Evolutionary conservation across 495 filamentous ascomycete species (phyloP), one percentile per base, ranked within the genome.

Genomic region (Delitschia confertaspora): DNA sequence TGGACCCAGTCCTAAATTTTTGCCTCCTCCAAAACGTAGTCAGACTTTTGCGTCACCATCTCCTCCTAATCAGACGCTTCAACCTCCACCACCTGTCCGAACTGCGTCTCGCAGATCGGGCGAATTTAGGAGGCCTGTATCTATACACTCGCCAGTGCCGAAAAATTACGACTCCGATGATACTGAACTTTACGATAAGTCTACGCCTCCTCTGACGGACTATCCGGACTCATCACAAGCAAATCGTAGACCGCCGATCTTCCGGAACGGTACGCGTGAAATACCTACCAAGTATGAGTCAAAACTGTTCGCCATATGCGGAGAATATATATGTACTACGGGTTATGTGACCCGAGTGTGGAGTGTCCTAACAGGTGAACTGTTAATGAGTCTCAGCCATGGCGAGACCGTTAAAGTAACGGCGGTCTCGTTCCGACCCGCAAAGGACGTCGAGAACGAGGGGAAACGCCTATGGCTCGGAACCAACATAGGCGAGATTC

Each of bases 401-500:
- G 75, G 76, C 6, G 91, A 98, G 52, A 75, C 72, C 7, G 70
- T 83, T 38, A 89, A 82, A 57, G 78, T 82, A 23, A 77, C 85
- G 11, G 78, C 89, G 11, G 61, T 95, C 1, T 72, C 80, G 3
- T 98, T 98, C 62, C 93, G 89, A 61, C 85, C 89, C 6, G 76
- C 80, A 0, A 62, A 65, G 17, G 74, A 76, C 33, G 68, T 86
- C 5, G 75, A 82, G 44, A 80, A 88, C 32, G 89, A 95, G 61
- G 88, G 88, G 8, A 68, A 71, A 33, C 73, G 79, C 10, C 48
- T 98, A n/a, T 98, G 91, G 91, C 71, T 98, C 11, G 91, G 91
- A 0, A 94, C 79, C 22, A 93, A 77, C 54, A 63, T 73, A 33
- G 91, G 91, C 19, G 93, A 95, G 46, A 64, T 98, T 13, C 73